Percentiles rank a stretch among this genome's conserved stretches.
Evolutionary conservation across 2,329 filamentous ascomycete species (phyloP).

Genomic region (Diplodia sapinea): DNA sequence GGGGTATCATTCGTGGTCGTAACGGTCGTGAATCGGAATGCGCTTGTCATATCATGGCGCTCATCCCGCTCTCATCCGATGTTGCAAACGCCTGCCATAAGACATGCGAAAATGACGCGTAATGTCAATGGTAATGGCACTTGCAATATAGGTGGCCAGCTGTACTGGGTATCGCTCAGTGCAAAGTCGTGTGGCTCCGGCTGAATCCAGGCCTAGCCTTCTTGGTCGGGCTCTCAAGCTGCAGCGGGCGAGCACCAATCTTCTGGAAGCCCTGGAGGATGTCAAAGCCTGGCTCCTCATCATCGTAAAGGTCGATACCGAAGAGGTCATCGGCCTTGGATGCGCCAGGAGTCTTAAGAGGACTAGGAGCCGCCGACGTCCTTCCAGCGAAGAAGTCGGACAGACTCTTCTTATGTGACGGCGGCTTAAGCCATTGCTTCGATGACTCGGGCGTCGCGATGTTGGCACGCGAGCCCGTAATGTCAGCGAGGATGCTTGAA

Average conservation of each 20-base stretch:
- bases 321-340: constrained; percentile 58
- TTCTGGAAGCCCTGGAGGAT: constrained; percentile 77
- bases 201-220: constrained; percentile 10
- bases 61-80: constrained; percentile 11
- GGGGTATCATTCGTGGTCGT: constrained; percentile 30
- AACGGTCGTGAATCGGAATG: constrained; percentile 21
- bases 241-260: constrained; percentile 59
- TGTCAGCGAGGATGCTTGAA: constrained; percentile 65
- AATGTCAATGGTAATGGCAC: not conserved
- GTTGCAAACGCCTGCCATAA: constrained; percentile 7
- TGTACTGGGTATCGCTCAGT: constrained; percentile 5
- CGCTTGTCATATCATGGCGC: constrained; percentile 14
- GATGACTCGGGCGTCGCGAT: constrained; percentile 55
- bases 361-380: constrained; percentile 25
- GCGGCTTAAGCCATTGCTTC: constrained; percentile 53
- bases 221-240: constrained; percentile 30
- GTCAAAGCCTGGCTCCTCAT: constrained; percentile 70
- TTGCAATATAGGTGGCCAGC: not conserved
- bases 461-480: constrained; percentile 62
- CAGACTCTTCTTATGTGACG: constrained; percentile 36
- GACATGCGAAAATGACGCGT: not conserved
- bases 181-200: constrained; percentile 19
- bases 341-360: constrained; percentile 26
- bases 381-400: constrained; percentile 31
- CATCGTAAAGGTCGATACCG: constrained; percentile 61